Conservation (phyloP, 352 stramenopile species). For the Phytophthora citrophthora region DNA sequence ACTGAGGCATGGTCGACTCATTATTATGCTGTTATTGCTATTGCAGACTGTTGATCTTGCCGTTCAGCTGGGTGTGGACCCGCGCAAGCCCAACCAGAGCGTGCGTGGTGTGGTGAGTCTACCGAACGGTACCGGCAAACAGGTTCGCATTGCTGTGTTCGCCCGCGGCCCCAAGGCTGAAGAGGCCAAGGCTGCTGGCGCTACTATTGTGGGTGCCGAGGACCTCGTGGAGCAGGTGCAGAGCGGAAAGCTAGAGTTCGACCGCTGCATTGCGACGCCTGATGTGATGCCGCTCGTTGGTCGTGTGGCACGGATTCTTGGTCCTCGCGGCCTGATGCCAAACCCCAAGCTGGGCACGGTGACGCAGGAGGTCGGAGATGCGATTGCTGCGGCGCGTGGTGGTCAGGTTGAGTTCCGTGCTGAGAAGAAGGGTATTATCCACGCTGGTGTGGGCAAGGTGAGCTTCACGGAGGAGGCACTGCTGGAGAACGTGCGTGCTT, state of each 20-base stretch:
- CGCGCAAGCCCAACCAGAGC: slow-evolving; percentile 90
- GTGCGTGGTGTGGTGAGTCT: slow-evolving; percentile 87
- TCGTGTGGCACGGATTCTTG: slow-evolving; percentile 93
- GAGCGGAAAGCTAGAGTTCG: slow-evolving; percentile 91
- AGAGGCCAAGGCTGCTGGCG: slow-evolving; percentile 89
- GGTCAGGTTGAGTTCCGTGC: slow-evolving; percentile 91
- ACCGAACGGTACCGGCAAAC: slow-evolving; percentile 89
- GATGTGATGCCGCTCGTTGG: slow-evolving; percentile 95
- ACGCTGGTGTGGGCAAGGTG: slow-evolving; percentile 89
- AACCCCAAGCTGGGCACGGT: slow-evolving; percentile 98
- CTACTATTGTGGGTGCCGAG: slow-evolving; percentile 90
- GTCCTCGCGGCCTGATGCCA: slow-evolving; percentile 97
- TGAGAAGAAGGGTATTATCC: slow-evolving; percentile 92
- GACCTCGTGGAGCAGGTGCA: slow-evolving; percentile 91
- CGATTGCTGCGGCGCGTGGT: slow-evolving; percentile 79
- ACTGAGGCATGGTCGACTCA: slow-evolving; percentile 1
- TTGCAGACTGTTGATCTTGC: slow-evolving; percentile 84
- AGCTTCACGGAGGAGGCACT: slow-evolving; percentile 91
- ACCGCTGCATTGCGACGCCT: slow-evolving; percentile 92
- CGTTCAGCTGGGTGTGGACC: slow-evolving; percentile 85
- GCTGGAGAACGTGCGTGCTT: slow-evolving; percentile 92
- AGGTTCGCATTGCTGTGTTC: slow-evolving; percentile 91
- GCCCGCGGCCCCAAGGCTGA: slow-evolving; percentile 88
- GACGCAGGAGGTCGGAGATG: slow-evolving; percentile 88
- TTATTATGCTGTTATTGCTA: slow-evolving; percentile 5